phyloP scores from a whole-genome alignment of 1,139 yeast species.

The Candida pseudocylindracea region DNA sequence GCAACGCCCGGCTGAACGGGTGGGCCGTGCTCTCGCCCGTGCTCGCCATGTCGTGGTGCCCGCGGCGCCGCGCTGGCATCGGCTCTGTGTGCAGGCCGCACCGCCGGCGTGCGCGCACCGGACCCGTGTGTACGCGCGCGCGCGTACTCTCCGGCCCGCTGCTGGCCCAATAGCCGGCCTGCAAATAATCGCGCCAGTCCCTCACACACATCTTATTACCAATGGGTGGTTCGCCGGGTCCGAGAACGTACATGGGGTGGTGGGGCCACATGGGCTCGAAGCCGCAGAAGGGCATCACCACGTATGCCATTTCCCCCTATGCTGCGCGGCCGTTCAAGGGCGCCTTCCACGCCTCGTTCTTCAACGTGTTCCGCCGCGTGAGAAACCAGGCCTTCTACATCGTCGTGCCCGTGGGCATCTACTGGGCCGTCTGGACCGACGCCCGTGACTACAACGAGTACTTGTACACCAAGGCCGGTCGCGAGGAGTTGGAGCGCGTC shows the following conservation, averaged over 20 bases:
- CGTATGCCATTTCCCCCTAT: slow-evolving; percentile 79
- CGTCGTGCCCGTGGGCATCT: slow-evolving; percentile 53
- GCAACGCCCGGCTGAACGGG: slow-evolving; percentile 26
- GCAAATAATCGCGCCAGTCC: too few species aligned
- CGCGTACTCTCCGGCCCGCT: too few species aligned
- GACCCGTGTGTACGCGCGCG: too few species aligned
- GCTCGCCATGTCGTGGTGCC: too few species aligned
- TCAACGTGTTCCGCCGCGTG: slow-evolving; percentile 90
- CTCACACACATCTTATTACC: too few species aligned
- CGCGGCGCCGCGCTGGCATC: too few species aligned
- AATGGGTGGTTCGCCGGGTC: too few species aligned
- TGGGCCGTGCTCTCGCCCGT: too few species aligned
- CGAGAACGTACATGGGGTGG: slow-evolving; percentile 72
- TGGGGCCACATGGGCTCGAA: slow-evolving; percentile 86
- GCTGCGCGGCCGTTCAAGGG: slow-evolving; percentile 91
- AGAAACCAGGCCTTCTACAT: slow-evolving; percentile 69
- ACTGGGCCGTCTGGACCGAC: slow-evolving; percentile 73
- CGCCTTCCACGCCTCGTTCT: slow-evolving; percentile 62
- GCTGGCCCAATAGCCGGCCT: too few species aligned
- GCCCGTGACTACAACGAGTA: slow-evolving; percentile 85
- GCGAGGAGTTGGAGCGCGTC: slow-evolving; percentile 74
- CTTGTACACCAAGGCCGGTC: slow-evolving; percentile 95
- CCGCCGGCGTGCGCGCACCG: too few species aligned
- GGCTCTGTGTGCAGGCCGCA: too few species aligned
- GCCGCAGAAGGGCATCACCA: slow-evolving; percentile 67